phyloP scores from a whole-genome alignment of 768 basidiomycete genomes.

The Xerocomus potaroensis region DNA sequence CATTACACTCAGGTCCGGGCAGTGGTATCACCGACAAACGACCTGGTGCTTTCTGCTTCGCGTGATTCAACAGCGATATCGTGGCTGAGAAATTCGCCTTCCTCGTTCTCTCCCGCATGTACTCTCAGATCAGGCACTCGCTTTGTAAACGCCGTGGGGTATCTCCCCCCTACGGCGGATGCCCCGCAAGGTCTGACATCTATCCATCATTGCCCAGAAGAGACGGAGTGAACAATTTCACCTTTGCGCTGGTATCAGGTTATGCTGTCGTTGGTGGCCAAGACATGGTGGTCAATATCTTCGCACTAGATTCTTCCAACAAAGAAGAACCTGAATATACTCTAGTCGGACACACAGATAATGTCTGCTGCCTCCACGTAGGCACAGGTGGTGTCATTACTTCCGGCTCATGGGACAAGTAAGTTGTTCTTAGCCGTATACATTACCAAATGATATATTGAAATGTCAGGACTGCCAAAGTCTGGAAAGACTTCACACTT shows the following conservation, averaged over 20 bases:
- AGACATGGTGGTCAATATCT: slow-evolving; percentile 84
- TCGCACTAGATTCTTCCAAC: slow-evolving; percentile 50
- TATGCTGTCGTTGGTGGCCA: slow-evolving; percentile 86
- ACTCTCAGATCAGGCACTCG: slow-evolving; percentile 63
- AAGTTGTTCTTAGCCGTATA: slow-evolving; percentile 24
- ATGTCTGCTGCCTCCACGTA: slow-evolving; percentile 82
- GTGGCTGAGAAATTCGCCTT: slow-evolving; percentile 59
- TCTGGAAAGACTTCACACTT: slow-evolving; percentile 80
- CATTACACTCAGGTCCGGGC: slow-evolving; percentile 75
- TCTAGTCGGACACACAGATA: slow-evolving; percentile 84
- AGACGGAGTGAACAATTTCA: background rate
- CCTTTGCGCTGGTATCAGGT: slow-evolving; percentile 42
- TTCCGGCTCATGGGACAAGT: slow-evolving; percentile 98
- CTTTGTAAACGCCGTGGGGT: slow-evolving; percentile 79
- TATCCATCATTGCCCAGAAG: background rate
- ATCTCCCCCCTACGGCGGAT: slow-evolving; percentile 63
- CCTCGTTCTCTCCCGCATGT: slow-evolving; percentile 50
- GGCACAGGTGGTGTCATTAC: slow-evolving; percentile 70
- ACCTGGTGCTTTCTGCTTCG: slow-evolving; percentile 83
- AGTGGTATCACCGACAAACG: slow-evolving; percentile 68
- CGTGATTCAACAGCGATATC: slow-evolving; percentile 88
- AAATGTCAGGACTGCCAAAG: slow-evolving; percentile 76
- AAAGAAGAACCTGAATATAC: slow-evolving; percentile 75
- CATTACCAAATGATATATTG: background rate
- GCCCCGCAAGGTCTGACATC: slow-evolving; percentile 60